Base-by-base conservation (phyloP, 2,329 filamentous ascomycete genomes). In the Penicillium sp. region DNA sequence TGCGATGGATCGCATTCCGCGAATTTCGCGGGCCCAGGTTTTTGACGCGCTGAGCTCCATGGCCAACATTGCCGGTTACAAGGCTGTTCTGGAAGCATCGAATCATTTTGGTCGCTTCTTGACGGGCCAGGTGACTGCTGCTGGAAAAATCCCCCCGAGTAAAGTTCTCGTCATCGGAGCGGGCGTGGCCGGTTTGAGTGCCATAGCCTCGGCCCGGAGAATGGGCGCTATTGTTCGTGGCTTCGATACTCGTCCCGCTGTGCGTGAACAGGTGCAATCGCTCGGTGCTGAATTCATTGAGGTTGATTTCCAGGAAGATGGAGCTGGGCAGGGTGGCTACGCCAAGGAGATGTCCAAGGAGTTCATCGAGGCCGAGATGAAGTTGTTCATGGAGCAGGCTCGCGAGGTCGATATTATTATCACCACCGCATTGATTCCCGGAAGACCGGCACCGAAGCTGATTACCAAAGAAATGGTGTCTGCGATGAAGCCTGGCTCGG, bases 281-380 rank as follows among this genome's bases (percentile, higher is more conserved):
- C 84, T 96, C 0, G 92, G 92, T 27, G 92, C 92, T 18, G 92
- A 96, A 70, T 96, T 96, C 69, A 85, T 96, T 66, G 91, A 96
- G 75, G 92, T 96, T 22, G 89, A 91, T 14, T 82, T 96, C 22
- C 75, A 94, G 65, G 92, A 96, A 76, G 91, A 95, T 60, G 92
- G 92, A 2, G 87, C 89, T 13, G 92, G 91, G 2, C 87, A 89
- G 9, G 92, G 92, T 31, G 92, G 92, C 16, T 96, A 96, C 70
- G 91, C 91, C 54, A 96, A 96, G 71, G 91, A 93, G 71, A 96
- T 96, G 92, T 95, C 91, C 55, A 92, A 94, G 70, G 92, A 94
- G 66, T 96, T 96, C 70, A 92, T 95, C 73, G 91, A 92, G 60
- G 92, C 92, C 6, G 91, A 96, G 74, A 96, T 96, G 91, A 93